phyloP scores from a whole-genome alignment of 305 asterid genomes.

The Solanum aculeatissimum region DNA sequence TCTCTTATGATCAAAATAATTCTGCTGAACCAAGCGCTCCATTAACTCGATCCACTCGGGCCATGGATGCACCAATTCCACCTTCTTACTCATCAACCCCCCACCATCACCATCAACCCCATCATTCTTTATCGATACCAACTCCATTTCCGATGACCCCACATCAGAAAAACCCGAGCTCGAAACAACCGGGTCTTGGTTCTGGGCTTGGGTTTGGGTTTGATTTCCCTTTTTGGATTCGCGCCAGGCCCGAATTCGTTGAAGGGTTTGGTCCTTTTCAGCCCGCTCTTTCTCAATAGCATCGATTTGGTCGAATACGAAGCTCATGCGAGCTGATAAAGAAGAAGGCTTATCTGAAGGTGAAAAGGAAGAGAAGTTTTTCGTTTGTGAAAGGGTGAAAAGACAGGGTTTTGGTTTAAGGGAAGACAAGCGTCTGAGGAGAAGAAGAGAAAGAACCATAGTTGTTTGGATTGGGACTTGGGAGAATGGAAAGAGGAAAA shows the following conservation, averaged over 20 bases:
- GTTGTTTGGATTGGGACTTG: neutral
- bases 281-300: slow-evolving; percentile 55
- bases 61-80: slow-evolving; percentile 91
- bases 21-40: slow-evolving; percentile 90
- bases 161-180: neutral
- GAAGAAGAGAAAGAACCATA: slow-evolving; percentile 8
- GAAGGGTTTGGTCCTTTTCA: slow-evolving; percentile 73
- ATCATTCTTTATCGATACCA: slow-evolving; percentile 24
- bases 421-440: slow-evolving; percentile 3
- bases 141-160: slow-evolving; percentile 7
- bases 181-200: neutral
- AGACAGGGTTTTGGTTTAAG: slow-evolving; percentile 1
- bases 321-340: slow-evolving; percentile 82
- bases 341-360: slow-evolving; percentile 35
- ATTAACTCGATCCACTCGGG: slow-evolving; percentile 85
- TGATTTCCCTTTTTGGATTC: slow-evolving; percentile 38
- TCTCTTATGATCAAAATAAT: slow-evolving; percentile 83
- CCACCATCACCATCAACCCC: slow-evolving; percentile 14
- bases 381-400: slow-evolving; percentile 1
- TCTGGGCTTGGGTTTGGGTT: slow-evolving; percentile 5
- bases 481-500: neutral
- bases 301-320: slow-evolving; percentile 84
- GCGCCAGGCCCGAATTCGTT: slow-evolving; percentile 90
- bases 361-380: slow-evolving; percentile 34
- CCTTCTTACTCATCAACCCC: slow-evolving; percentile 28